Evolutionary conservation across 2,329 filamentous ascomycete genomes (phyloP).

Genomic region (Microthyrium microscopicum): DNA sequence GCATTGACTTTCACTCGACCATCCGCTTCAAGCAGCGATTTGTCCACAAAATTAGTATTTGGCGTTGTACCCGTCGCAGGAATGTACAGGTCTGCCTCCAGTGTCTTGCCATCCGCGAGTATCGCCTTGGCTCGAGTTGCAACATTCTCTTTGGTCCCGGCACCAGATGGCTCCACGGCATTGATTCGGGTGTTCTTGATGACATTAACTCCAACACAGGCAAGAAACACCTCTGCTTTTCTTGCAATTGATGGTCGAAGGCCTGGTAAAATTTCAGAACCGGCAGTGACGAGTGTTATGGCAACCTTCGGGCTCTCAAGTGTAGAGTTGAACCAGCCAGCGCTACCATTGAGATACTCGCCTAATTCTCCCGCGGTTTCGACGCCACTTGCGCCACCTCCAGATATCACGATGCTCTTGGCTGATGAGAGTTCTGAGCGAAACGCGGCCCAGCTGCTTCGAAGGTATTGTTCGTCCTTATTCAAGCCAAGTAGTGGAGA

Average conservation of each 20-base stretch:
- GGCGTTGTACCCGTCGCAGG: not conserved
- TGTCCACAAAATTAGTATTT: constrained; percentile 1
- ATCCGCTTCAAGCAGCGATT: not conserved
- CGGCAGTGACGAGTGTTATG: constrained; percentile 27
- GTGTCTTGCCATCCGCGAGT: not conserved
- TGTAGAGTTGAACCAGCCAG: constrained; percentile 22
- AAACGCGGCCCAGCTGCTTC: constrained; percentile 12
- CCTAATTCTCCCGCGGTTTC: constrained; percentile 22
- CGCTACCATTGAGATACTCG: constrained; percentile 15
- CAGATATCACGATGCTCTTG: constrained; percentile 18
- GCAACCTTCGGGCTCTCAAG: constrained; percentile 21
- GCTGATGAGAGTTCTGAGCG: constrained; percentile 15
- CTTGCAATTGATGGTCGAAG: constrained; percentile 23
- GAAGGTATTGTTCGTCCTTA: constrained; percentile 13
- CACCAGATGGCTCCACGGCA: constrained; percentile 10
- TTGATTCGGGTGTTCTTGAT: constrained; percentile 22
- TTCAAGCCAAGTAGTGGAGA: constrained; percentile 28
- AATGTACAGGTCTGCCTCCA: constrained; percentile 6
- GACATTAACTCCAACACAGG: constrained; percentile 30
- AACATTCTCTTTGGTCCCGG: constrained; percentile 9
- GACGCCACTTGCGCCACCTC: constrained; percentile 20
- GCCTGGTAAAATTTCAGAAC: constrained; percentile 22
- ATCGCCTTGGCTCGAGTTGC: constrained; percentile 12
- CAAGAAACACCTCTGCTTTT: constrained; percentile 29
- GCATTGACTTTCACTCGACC: constrained; percentile 3